Evolutionary conservation across 768 basidiomycete genomes (phyloP), one percentile per base, ranked within the genome.

Genomic region (Rhizopogon vinicolor): DNA sequence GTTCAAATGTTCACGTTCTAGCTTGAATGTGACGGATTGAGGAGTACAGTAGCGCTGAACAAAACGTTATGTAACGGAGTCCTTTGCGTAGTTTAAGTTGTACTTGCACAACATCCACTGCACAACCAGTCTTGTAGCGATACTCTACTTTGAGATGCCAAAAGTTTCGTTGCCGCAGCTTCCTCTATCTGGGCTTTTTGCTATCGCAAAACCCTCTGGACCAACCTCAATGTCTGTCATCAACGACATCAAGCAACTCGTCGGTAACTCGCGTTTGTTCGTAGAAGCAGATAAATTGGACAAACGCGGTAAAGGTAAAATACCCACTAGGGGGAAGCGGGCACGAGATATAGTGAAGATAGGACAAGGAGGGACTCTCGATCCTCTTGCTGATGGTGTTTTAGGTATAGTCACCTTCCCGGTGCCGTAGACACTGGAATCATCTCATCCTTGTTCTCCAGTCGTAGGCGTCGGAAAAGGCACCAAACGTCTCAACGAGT

Each of bases 381-480:
- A 99, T 74, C 97, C 97, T 14, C 78, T 98, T 37, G 97, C 97
- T 5, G 93, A 97, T 69, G 96, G 96, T 43, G 93, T 97, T 14
- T 75, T 98, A 59, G 92, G 94, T 94, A 66, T 61, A 78, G 62
- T 56, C 46, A 16, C 49, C 31, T 48, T 16, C 37, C 41, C 43
- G 39, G 31, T 48, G 31, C 51, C 14, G 44, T 56, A 44, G 19
- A 43, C 16, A 46, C 48, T 25, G 44, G 14, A 25, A n/a, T 43
- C 54, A 43, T 41, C 25, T 46, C 54, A 58, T 60, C 14, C 14
- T 14, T 39, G 22, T 29, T 40, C 22, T 46, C 37, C 46, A 97
- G 96, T 98, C 41, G 77, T 99, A 48, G 97, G 93, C 39, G 76
- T 97, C 39, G 89, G 90, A 12, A 87, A 85, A 66, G 97, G 86